These are phyloP conservation scores for Eucalyptus marginata DNA, from an alignment of 345 rosid genomes.

Conservation along the genomic window DNA sequence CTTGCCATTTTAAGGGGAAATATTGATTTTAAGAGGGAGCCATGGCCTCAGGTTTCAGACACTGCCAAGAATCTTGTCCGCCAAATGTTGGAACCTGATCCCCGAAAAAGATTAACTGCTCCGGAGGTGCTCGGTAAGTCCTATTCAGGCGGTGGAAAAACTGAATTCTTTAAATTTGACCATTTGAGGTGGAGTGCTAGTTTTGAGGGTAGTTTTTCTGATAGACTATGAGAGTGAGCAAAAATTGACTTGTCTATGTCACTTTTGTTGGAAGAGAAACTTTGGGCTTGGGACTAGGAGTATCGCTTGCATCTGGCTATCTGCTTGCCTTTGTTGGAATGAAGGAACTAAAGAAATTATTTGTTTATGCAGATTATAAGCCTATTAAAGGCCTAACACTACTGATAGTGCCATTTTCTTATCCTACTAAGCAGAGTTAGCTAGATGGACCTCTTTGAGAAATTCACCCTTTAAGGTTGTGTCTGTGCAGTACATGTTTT, in stretches of 20 bases:
- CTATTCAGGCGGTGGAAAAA: neutral
- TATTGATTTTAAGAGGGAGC: conserved; percentile 84
- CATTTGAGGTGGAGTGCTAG: neutral
- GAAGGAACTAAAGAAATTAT: neutral
- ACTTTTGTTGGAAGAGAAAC: neutral
- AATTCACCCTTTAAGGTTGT: neutral
- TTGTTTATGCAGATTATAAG: neutral
- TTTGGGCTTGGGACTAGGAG: neutral
- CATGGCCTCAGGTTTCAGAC: conserved; percentile 94
- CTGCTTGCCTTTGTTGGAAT: neutral
- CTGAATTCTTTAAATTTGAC: neutral
- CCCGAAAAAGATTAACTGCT: conserved; percentile 66
- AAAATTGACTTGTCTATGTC: neutral
- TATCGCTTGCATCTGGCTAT: neutral
- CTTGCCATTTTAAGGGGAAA: conserved; percentile 82
- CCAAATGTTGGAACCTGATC: conserved; percentile 84
- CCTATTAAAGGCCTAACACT: neutral
- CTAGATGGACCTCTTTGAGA: neutral
- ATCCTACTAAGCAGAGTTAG: neutral
- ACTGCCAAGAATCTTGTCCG: conserved; percentile 81
- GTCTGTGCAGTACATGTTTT: neutral
- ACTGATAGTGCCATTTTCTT: neutral
- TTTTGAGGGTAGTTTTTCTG: neutral
- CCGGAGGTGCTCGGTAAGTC: conserved; percentile 82
- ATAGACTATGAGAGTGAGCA: neutral